These are phyloP conservation scores for Irpex lacteus DNA, from an alignment of 1,284 basidiomycete species.

Conservation along the genomic window DNA sequence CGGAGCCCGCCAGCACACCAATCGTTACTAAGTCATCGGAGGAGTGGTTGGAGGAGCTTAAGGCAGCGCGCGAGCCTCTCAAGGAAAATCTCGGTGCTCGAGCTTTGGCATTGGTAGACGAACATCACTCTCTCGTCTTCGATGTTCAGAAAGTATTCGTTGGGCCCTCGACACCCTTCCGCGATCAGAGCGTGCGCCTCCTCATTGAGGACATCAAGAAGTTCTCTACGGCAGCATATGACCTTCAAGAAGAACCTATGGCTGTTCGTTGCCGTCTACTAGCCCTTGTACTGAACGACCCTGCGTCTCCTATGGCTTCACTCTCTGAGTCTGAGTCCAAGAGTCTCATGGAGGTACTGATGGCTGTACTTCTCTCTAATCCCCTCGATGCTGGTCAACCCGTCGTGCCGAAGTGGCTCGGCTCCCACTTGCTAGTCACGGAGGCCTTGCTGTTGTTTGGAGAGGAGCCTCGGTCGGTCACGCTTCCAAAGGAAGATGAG, in stretches of 20 bases:
- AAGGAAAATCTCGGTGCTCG: slow-evolving; percentile 64
- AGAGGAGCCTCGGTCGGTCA: slow-evolving; percentile 64
- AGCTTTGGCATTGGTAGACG: slow-evolving; percentile 81
- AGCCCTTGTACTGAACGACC: slow-evolving; percentile 80
- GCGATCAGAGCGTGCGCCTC: slow-evolving; percentile 58
- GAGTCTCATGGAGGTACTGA: slow-evolving; percentile 61
- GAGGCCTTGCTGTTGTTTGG: slow-evolving; percentile 79
- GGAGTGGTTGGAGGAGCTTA: slow-evolving; percentile 63
- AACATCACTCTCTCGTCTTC: slow-evolving; percentile 85
- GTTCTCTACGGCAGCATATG: slow-evolving; percentile 65
- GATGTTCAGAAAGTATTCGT: slow-evolving; percentile 84
- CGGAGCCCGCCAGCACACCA: slow-evolving; percentile 8
- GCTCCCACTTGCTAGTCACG: slow-evolving; percentile 76
- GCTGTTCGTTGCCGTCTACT: slow-evolving; percentile 82
- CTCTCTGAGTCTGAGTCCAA: slow-evolving; percentile 43
- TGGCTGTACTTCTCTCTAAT: slow-evolving; percentile 62
- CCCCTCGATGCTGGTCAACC: slow-evolving; percentile 48
- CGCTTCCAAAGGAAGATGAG: slow-evolving; percentile 66
- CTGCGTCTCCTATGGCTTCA: slow-evolving; percentile 50
- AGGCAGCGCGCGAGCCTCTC: slow-evolving; percentile 64
- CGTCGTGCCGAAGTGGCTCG: slow-evolving; percentile 77
- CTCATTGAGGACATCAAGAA: slow-evolving; percentile 72
- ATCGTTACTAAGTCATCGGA: slow-evolving; percentile 48
- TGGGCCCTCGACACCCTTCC: slow-evolving; percentile 56
- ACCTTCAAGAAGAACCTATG: slow-evolving; percentile 69